A percentile compares a stretch with the other conserved stretches of the same genome.
Evolutionary conservation across 2,329 filamentous ascomycete species (phyloP).

Genomic region (Bipolaris sorokiniana): DNA sequence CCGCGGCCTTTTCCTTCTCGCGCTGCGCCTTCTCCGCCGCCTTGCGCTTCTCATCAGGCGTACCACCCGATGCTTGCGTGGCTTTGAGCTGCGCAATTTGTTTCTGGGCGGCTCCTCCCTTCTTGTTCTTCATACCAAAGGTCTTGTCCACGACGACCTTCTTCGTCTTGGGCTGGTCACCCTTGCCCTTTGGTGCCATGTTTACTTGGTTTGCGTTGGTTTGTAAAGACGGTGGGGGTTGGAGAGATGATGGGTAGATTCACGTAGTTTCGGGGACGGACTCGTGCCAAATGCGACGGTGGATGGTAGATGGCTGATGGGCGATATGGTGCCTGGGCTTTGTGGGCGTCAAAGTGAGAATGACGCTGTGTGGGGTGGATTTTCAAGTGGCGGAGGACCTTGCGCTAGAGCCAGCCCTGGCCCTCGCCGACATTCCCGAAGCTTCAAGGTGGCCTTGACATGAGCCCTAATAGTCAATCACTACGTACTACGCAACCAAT

Average conservation of each 20-base stretch:
- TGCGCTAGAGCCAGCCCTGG: constrained; percentile 24
- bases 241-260: background rate
- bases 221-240: constrained; percentile 16
- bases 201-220: constrained; percentile 43
- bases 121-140: constrained; percentile 99
- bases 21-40: constrained; percentile 67
- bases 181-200: constrained; percentile 73
- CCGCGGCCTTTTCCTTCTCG: constrained; percentile 88
- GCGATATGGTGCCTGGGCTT: constrained; percentile 22
- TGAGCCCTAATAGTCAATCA: constrained; percentile 12
- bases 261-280: background rate
- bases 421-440: constrained; percentile 25
- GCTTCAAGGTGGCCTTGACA: constrained; percentile 37
- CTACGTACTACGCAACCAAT: constrained; percentile 12
- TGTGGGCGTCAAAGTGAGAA: constrained; percentile 43
- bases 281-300: constrained; percentile 20
- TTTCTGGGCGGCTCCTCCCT: constrained; percentile 87
- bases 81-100: constrained; percentile 81
- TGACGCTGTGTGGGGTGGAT: constrained; percentile 44
- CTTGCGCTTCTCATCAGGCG: constrained; percentile 86
- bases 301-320: constrained; percentile 27
- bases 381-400: constrained; percentile 26
- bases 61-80: constrained; percentile 67
- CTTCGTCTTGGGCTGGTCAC: constrained; percentile 54
- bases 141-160: constrained; percentile 90